Evolutionary conservation across 306 rosid species (phyloP).

Genomic region (Begonia loranthoides): DNA sequence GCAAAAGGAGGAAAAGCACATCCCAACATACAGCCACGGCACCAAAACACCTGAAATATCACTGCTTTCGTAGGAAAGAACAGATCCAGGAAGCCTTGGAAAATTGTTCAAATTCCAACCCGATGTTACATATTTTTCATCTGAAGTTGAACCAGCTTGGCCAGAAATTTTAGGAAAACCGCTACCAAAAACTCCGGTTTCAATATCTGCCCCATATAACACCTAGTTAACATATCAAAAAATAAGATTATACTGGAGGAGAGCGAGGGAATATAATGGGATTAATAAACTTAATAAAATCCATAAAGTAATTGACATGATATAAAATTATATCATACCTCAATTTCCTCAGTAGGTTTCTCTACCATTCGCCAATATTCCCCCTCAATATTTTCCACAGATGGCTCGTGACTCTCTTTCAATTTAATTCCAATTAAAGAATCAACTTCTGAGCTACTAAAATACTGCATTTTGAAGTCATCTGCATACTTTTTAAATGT

Average conservation of each 20-base stretch:
- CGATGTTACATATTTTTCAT: conserved; percentile 46
- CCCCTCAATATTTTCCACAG: conserved; percentile 83
- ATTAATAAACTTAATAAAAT: not conserved
- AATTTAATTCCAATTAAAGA: conserved; percentile 29
- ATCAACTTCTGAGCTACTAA: conserved; percentile 31
- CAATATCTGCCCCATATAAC: conserved; percentile 97
- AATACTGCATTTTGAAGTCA: conserved; percentile 69
- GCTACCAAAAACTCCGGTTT: conserved; percentile 93
- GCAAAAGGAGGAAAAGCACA: conserved; percentile 99
- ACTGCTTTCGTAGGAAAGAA: conserved; percentile 84
- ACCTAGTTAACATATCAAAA: conserved; percentile 41
- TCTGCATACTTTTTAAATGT: conserved; percentile 72
- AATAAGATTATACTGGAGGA: conserved; percentile 1
- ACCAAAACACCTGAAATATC: conserved; percentile 97
- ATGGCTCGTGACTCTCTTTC: conserved; percentile 35
- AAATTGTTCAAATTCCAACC: conserved; percentile 99
- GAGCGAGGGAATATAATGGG: no score
- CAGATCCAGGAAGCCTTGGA: conserved; percentile 93
- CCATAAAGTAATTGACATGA: not conserved
- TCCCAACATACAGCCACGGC: conserved; percentile 95
- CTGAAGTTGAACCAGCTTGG: conserved; percentile 31
- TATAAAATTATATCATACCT: conserved; percentile 34
- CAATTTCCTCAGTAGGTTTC: conserved; percentile 94
- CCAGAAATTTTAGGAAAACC: conserved; percentile 65
- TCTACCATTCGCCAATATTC: conserved; percentile 99